A percentile compares a stretch with the other conserved stretches of the same genome.
Evolutionary conservation across 2,329 filamentous ascomycete genomes (phyloP).

Genomic region (Alternaria hordeiaustralica): DNA sequence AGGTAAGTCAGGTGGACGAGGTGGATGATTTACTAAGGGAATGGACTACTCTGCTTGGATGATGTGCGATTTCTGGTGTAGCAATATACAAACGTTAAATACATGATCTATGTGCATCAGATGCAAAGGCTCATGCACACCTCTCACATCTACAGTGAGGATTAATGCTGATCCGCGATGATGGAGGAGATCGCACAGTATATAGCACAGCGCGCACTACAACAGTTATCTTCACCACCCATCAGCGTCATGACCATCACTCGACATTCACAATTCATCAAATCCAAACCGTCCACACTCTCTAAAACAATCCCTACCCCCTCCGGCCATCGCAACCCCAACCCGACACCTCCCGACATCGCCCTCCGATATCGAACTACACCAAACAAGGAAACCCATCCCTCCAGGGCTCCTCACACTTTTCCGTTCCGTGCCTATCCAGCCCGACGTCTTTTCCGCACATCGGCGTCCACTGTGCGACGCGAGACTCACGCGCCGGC

Average conservation of each 20-base stretch:
- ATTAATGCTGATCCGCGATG: no score
- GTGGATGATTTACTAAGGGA: conserved; percentile 30
- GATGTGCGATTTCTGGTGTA: neutral
- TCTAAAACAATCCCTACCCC: neutral
- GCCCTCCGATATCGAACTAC: conserved; percentile 2
- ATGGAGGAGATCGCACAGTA: no score
- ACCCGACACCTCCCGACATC: neutral
- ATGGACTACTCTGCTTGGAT: conserved; percentile 26
- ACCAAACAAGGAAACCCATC: neutral
- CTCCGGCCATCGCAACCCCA: neutral
- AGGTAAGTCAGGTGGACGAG: conserved; percentile 9
- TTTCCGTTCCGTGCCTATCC: neutral
- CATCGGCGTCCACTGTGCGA: neutral
- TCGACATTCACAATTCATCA: no score
- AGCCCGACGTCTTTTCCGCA: neutral
- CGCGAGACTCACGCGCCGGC: neutral
- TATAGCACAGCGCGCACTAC: no score
- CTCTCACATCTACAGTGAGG: no score
- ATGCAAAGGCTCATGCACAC: no score
- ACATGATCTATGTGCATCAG: no score
- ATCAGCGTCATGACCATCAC: neutral
- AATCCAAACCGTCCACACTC: no score
- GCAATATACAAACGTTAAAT: neutral
- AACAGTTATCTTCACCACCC: no score
- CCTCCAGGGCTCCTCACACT: neutral